Evolutionary conservation across 345 rosid genomes (phyloP), one percentile per base, ranked within the genome.

Genomic region (Balakata baccata): DNA sequence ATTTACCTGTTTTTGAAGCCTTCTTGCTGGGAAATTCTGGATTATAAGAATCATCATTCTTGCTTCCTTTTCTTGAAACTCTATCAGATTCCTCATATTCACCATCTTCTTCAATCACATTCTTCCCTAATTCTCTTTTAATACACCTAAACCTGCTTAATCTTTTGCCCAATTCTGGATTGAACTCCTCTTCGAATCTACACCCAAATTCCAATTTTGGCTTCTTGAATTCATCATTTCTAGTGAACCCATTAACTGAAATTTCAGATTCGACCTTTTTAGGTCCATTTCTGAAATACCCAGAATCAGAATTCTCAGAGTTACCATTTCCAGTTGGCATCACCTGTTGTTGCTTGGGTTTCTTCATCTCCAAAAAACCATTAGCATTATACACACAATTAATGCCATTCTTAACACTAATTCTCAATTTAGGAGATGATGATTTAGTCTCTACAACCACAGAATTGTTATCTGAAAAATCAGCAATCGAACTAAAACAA

Each of bases 381-480:
- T 78, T 73, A 60, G 64, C 75, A 12, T 78, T 73, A 18, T 61
- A 81, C 45, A 64, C 80, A 76, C 69, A 79, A 76, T 80, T 75
- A 77, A 64, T 77, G 47, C 80, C 80, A 20, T 77, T 80, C 70
- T 84, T 74, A 14, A 75, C 69, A 66, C 79, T 79, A 4, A 87
- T 78, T 74, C 77, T 87, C 80, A 73, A 64, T 57, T 88, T 87
- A 34, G 82, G 81, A 43, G 87, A 85, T 12, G 87, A 86, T 25
- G 91, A 85, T 78, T 89, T 92, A 56, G 84, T 85, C 81, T 89
- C 97, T 58, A 88, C 77, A 74, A 83, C 84, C 69, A 84, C 89
- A 64, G 89, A 90, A 74, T 88, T 84, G 80, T 88, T 86, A 57
- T 89, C 91, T 23, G 97, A 91, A 70, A 88, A 89, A 65, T 90